A percentile compares a stretch with the other conserved stretches of the same genome.
Evolutionary conservation across 768 basidiomycete species (phyloP).

Genomic region (Leccinum fibrillosum): DNA sequence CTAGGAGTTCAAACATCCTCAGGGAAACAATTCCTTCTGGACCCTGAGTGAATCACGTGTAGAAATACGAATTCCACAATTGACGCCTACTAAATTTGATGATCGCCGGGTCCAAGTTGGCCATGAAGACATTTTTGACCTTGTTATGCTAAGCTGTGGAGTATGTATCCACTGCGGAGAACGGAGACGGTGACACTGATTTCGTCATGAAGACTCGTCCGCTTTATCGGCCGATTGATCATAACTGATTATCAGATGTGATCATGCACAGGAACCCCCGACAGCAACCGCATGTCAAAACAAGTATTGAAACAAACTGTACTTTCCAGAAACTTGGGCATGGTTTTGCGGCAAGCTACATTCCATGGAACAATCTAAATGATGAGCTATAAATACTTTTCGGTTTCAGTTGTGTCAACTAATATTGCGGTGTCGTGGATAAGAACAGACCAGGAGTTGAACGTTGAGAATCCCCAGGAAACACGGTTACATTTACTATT

Average conservation of each 20-base stretch:
- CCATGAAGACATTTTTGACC: not conserved
- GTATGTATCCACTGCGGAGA: not conserved
- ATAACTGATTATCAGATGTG: not conserved
- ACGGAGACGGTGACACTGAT: not conserved
- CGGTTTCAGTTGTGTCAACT: not conserved
- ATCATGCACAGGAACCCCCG: not conserved
- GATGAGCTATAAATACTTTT: not conserved
- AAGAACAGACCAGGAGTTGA: not conserved
- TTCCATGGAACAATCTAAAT: not conserved
- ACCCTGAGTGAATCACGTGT: not conserved
- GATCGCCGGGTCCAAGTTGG: not conserved
- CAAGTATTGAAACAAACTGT: not conserved
- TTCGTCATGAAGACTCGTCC: not conserved
- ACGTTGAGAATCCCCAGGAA: not conserved
- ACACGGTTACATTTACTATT: not conserved
- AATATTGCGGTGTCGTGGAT: too few species aligned
- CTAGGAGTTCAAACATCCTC: not conserved
- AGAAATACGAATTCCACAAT: not conserved
- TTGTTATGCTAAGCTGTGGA: not conserved
- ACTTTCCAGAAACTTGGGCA: not conserved
- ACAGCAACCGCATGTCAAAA: not conserved
- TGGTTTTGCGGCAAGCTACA: not conserved
- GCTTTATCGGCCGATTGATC: not conserved
- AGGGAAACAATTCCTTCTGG: not conserved
- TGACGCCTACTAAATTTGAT: too few species aligned